These are phyloP conservation scores for Monosporascus sp. DNA, from an alignment of 2,329 filamentous ascomycete species.

Conservation along the genomic window DNA sequence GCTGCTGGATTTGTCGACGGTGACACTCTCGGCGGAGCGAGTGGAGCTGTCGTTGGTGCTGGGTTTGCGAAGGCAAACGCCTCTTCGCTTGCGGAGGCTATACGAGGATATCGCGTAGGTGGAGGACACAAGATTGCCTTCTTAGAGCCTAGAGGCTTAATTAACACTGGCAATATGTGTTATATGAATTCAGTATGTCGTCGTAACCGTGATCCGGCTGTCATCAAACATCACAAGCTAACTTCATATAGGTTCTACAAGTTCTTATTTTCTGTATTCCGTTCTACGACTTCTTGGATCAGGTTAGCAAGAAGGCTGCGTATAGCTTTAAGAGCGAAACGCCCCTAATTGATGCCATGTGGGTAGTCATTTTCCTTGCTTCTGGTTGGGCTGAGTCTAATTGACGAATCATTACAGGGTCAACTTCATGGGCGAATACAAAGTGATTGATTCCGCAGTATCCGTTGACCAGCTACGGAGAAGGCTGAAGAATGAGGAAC, in stretches of 20 bases:
- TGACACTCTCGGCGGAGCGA: slow-evolving; percentile 12
- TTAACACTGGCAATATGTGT: slow-evolving; percentile 98
- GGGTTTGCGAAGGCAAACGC: slow-evolving; percentile 41
- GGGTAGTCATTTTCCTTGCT: slow-evolving; percentile 32
- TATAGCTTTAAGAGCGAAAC: slow-evolving; percentile 95
- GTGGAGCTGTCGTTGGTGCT: slow-evolving; percentile 21
- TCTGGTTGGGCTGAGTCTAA: neutral
- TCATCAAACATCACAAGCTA: slow-evolving; percentile 1
- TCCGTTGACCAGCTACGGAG: slow-evolving; percentile 69
- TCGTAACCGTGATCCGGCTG: no score
- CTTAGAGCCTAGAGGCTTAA: slow-evolving; percentile 84
- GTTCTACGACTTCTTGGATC: slow-evolving; percentile 90
- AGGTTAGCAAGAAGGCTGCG: slow-evolving; percentile 74
- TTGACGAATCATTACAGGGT: slow-evolving; percentile 54
- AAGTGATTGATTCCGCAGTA: slow-evolving; percentile 72
- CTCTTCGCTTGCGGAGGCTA: slow-evolving; percentile 52
- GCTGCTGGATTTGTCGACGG: slow-evolving; percentile 19
- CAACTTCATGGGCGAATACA: slow-evolving; percentile 92
- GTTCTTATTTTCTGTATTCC: slow-evolving; percentile 89
- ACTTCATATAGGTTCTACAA: slow-evolving; percentile 72
- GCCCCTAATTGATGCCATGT: slow-evolving; percentile 90
- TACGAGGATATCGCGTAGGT: slow-evolving; percentile 67
- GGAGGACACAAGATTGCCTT: slow-evolving; percentile 67
- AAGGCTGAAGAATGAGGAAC: slow-evolving; percentile 72
- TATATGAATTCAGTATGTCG: slow-evolving; percentile 98